These are phyloP conservation scores for Ilex asprella DNA, from an alignment of 257 asterid genomes.

Conservation along the genomic window DNA sequence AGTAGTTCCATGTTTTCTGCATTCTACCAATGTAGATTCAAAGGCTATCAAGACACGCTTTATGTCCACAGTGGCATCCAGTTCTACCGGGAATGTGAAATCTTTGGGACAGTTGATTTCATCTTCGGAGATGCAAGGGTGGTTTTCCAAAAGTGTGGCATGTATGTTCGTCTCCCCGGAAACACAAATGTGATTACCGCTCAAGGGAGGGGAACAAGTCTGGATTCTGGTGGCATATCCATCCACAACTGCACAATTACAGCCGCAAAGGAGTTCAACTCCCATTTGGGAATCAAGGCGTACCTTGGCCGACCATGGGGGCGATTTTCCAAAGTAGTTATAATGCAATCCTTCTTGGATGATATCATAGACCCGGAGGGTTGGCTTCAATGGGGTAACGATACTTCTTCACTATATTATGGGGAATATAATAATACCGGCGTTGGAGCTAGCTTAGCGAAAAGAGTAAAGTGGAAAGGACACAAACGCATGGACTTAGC, in stretches of 20 bases:
- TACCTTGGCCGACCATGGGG: conserved; percentile 12
- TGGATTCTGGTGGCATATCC: background rate
- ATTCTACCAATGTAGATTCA: no score
- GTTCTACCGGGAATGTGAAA: conserved; percentile 4
- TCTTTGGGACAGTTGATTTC: conserved; percentile 16
- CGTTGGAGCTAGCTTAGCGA: background rate
- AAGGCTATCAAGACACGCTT: conserved; percentile 16
- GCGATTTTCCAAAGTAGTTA: background rate
- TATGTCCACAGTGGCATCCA: conserved; percentile 1
- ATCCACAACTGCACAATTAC: background rate
- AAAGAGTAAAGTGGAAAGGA: conserved; percentile 6
- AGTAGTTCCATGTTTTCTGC: no score
- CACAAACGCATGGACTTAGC: no score
- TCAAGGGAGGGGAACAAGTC: conserved; percentile 5
- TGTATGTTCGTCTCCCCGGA: background rate
- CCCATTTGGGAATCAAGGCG: background rate
- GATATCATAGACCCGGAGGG: conserved; percentile 8
- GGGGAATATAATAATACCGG: conserved; percentile 12
- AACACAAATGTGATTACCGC: background rate
- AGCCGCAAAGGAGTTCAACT: background rate
- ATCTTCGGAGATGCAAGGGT: conserved; percentile 9
- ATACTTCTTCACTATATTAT: background rate
- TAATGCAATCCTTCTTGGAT: conserved; percentile 3
- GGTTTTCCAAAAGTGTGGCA: conserved; percentile 10
- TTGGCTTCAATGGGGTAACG: conserved; percentile 6